These are phyloP conservation scores for Aspergillus panamensis DNA, from an alignment of 495 filamentous ascomycete species.

Conservation along the genomic window DNA sequence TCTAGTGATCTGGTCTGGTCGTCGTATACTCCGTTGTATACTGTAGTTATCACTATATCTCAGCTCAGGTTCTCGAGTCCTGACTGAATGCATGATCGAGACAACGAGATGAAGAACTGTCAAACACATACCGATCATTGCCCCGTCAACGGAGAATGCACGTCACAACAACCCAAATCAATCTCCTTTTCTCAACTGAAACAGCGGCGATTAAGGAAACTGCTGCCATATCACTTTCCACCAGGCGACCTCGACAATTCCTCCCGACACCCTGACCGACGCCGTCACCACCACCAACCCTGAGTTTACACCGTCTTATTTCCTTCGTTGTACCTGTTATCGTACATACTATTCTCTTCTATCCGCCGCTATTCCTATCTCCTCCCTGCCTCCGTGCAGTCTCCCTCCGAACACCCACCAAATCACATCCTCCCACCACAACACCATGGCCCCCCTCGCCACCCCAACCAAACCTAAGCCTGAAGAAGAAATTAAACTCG, in stretches of 20 bases:
- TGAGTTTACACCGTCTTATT: background rate
- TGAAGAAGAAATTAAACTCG: conserved; percentile 1
- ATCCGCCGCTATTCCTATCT: background rate
- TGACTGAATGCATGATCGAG: too few species aligned
- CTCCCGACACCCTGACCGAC: background rate
- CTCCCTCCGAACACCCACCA: too few species aligned
- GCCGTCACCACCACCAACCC: background rate
- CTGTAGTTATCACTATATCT: too few species aligned
- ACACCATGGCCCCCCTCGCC: background rate
- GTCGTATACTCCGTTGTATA: too few species aligned
- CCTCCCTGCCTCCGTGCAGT: background rate
- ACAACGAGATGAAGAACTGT: background rate
- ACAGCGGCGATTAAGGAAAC: background rate
- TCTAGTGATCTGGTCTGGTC: too few species aligned
- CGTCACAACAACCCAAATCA: background rate
- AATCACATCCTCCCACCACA: background rate
- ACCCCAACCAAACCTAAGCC: background rate
- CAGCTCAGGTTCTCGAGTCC: too few species aligned
- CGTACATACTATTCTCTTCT: background rate
- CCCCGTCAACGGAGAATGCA: background rate
- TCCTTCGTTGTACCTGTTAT: background rate
- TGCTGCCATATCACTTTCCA: background rate
- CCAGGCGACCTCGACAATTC: background rate
- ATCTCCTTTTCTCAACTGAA: background rate
- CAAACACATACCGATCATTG: background rate